phyloP scores from a whole-genome alignment of 441 rosid species.

The Geranium incanum region DNA sequence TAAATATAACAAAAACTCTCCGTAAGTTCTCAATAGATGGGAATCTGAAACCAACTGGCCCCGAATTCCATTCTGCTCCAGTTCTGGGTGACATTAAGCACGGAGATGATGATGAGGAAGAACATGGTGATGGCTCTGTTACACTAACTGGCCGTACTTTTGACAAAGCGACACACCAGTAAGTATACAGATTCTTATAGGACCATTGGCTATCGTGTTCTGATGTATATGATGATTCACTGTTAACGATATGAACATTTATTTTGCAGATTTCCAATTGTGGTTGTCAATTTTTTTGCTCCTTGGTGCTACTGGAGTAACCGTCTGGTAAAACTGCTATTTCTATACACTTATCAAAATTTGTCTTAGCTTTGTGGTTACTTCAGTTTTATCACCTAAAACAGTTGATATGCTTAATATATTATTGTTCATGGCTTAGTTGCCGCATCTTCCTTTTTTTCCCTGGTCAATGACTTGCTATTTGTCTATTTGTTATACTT shows the following conservation, averaged over 20 bases:
- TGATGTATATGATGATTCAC: neutral
- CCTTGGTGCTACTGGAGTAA: constrained; percentile 99
- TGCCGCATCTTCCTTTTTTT: neutral
- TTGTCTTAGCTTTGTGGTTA: neutral
- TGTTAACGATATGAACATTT: neutral
- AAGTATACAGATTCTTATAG: constrained; percentile 37
- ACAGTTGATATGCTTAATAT: neutral
- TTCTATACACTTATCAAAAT: neutral
- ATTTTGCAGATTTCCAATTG: constrained; percentile 38
- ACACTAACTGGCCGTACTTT: constrained; percentile 49
- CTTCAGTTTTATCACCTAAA: neutral
- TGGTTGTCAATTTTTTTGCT: constrained; percentile 74
- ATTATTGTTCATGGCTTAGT: neutral
- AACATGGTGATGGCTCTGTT: constrained; percentile 57
- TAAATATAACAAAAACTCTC: constrained; percentile 91
- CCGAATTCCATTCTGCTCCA: constrained; percentile 73
- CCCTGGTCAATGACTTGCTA: neutral
- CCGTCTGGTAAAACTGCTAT: constrained; percentile 67
- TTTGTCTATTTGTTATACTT: constrained; percentile 3
- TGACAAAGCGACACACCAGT: constrained; percentile 66
- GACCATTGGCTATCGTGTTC: constrained; percentile 13
- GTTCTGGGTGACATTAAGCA: constrained; percentile 58
- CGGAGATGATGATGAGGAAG: constrained; percentile 75
- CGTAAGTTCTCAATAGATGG: constrained; percentile 86
- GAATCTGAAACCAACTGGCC: constrained; percentile 65